Base-by-base conservation (phyloP, 495 filamentous ascomycete genomes). In the Aspergillus wentii region DNA sequence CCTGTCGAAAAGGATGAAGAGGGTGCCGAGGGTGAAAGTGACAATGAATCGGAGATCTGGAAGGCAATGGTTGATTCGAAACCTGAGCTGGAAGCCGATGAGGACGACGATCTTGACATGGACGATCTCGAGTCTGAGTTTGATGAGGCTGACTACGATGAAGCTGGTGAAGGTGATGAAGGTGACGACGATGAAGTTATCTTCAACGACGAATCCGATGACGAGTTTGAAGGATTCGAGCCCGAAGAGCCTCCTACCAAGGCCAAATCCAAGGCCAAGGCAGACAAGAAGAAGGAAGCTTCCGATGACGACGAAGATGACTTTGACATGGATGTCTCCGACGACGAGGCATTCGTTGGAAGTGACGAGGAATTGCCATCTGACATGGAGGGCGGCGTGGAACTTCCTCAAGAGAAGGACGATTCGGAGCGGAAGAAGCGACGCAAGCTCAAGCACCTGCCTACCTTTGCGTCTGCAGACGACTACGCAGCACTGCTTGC, bases 401-500 rank as follows among this genome's bases (percentile, higher is more conserved):
- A 54, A 1, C 35, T 61, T 13, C 45, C 52, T 5, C 64, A 64
- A 31, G 58, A 60, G 22, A 57, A 74, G 42, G 69, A 69, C 36
- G 62, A 68, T 36, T 72, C 67, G 43, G 71, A 74, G 43, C 80
- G 78, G 60, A 78, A 72, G 57, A 88, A 85, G 69, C 78, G 71
- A 52, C 82, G 82, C 74, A 88, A 89, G 74, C 65, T 97, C 52
- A 94, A 86, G 72, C 74, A 77, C 46, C 68, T 98, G 44, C 92
- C 92, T 3, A 94, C 79, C 0, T 98, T 97, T 67, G 92, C 94
- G 15, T 89, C 85, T 20, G 82, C 72, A 14, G 92, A 97, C 15
- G 94, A 98, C 51, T 97, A 97, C 62, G 91, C 88, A 17, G 83
- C 83, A 44, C 74, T 96, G 70, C 55, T 98, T 49, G 85, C 71